Conservation (phyloP, 257 asterid species). For the Osmanthus fragrans region DNA sequence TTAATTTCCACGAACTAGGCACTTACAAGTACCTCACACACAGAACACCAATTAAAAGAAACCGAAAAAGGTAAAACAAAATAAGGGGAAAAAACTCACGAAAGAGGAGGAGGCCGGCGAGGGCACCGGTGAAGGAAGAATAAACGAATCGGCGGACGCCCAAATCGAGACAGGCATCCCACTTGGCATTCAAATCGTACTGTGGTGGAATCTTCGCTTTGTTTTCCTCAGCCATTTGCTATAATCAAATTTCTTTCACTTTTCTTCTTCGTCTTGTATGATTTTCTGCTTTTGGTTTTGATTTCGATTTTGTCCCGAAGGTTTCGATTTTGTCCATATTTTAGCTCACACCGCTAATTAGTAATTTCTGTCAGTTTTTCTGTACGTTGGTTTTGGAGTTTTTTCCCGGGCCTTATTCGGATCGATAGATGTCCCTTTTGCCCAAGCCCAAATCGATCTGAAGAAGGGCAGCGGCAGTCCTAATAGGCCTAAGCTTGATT, state of each 20-base stretch:
- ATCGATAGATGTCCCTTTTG: no score
- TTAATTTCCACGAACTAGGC: neutral
- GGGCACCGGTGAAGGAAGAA: slow-evolving; percentile 64
- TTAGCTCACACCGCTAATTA: neutral
- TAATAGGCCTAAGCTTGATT: no score
- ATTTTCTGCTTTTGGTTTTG: slow-evolving; percentile 10
- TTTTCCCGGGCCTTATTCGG: no score
- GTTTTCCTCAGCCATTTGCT: slow-evolving; percentile 54
- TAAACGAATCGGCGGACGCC: slow-evolving; percentile 64
- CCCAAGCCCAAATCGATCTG: no score
- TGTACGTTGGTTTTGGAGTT: neutral
- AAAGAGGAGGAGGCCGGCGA: slow-evolving; percentile 70
- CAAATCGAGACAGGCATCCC: slow-evolving; percentile 83
- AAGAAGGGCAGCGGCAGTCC: no score
- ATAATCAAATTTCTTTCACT: slow-evolving; percentile 3
- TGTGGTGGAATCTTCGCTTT: slow-evolving; percentile 47
- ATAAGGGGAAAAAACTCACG: slow-evolving; percentile 38
- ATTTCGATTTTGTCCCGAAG: slow-evolving; percentile 26
- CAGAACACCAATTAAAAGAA: neutral
- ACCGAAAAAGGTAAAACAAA: neutral
- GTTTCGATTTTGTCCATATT: slow-evolving; percentile 26
- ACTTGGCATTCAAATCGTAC: slow-evolving; percentile 66
- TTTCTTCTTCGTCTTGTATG: neutral
- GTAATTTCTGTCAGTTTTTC: no score
- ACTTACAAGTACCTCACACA: neutral